phyloP scores from a whole-genome alignment of 2,329 filamentous ascomycete species.

The Sarocladium brachiariae region DNA sequence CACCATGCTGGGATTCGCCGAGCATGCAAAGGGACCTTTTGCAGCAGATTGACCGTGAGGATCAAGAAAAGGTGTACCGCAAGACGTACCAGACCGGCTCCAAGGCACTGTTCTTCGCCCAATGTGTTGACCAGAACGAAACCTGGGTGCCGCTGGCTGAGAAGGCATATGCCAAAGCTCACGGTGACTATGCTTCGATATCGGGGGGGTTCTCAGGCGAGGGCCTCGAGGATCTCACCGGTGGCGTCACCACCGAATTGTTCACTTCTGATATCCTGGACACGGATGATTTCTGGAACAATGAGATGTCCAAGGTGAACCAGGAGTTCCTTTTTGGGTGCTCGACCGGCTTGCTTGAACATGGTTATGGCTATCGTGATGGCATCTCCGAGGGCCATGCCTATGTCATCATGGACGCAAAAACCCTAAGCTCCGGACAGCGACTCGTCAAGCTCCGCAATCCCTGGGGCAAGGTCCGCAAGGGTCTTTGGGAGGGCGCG shows the following conservation, averaged over 20 bases:
- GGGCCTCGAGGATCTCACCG: slow-evolving; percentile 53
- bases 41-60: slow-evolving; percentile 67
- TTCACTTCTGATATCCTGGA: slow-evolving; percentile 67
- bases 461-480: slow-evolving; percentile 52
- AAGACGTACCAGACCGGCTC: slow-evolving; percentile 69
- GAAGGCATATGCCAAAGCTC: slow-evolving; percentile 79
- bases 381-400: slow-evolving; percentile 54
- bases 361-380: slow-evolving; percentile 53
- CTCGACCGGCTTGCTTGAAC: slow-evolving; percentile 55
- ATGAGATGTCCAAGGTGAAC: slow-evolving; percentile 75
- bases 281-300: slow-evolving; percentile 74
- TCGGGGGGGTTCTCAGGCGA: slow-evolving; percentile 64
- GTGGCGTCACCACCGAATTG: slow-evolving; percentile 64
- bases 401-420: slow-evolving; percentile 54
- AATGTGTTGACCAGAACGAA: slow-evolving; percentile 69
- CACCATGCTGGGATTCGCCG: slow-evolving; percentile 74
- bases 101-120: slow-evolving; percentile 70
- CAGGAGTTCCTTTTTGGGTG: slow-evolving; percentile 74
- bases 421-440: slow-evolving; percentile 43
- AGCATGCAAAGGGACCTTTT: slow-evolving; percentile 68
- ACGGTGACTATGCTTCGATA: slow-evolving; percentile 68
- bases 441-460: slow-evolving; percentile 53
- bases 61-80: slow-evolving; percentile 64
- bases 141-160: slow-evolving; percentile 77
- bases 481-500: slow-evolving; percentile 52